Evolutionary conservation across 352 stramenopile genomes (phyloP), one percentile per base, ranked within the genome.

Genomic region (Pythium periplocum): DNA sequence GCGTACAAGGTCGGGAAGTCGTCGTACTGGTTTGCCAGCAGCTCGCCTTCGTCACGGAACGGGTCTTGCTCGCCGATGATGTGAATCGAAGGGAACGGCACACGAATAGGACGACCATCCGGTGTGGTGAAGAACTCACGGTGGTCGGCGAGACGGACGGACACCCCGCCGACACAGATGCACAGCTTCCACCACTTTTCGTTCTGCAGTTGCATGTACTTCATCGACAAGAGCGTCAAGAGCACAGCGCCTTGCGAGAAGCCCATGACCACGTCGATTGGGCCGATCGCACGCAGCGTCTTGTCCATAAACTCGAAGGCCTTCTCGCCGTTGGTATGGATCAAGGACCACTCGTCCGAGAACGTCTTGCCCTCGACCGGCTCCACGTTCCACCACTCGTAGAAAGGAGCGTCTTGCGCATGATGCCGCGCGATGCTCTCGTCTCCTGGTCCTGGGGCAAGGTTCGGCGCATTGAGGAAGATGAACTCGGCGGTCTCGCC

Each of bases 311-410:
- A 69, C 42, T 49, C 55, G 54, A 80, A 66, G 10, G 73, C 69
- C 45, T 64, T 52, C 43, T 54, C 56, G 9, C 54, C n/a, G 38
- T 61, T 45, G 3, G 57, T 52, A 17, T 63, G 55, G 48, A 61
- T 42, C 1, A 69, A 41, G 8, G 48, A 42, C 61, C 61, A 64
- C 17, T 59, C 56, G 1, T 40, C 35, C 41, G 59, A 55, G 12
- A 58, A 45, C 33, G 38, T 68, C 17, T 68, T 66, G n/a, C 63
- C 56, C 17, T 68, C 62, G 48, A 78, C 74, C 11, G 76, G 57
- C 26, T 75, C 66, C 12, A 73, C 64, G 3, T 37, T 38, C 75
- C 75, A 86, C 83, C 83, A 93, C 59, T 93, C 83, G 61, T 85
- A 93, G 61, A 89, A 93, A 6, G 74, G 69, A 12, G 67, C 71